Conservation (phyloP, 176 grass and related monocot species). For the Avena sativa region DNA sequence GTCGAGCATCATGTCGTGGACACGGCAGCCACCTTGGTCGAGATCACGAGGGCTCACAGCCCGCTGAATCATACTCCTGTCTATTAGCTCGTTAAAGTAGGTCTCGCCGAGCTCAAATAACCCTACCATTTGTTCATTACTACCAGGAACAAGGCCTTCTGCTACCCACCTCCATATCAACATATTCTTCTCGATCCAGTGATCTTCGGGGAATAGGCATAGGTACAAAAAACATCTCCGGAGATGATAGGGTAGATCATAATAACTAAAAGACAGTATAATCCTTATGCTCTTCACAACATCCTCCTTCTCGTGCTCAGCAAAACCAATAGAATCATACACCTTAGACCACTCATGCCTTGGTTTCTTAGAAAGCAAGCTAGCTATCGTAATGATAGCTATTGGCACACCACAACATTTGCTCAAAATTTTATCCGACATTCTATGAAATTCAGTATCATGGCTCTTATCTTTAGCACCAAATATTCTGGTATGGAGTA, state of each 20-base stretch:
- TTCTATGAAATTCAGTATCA: background rate
- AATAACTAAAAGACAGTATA: fast-evolving
- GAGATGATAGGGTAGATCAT: fast-evolving
- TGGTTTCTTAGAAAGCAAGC: background rate
- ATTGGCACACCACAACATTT: background rate
- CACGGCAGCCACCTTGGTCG: background rate
- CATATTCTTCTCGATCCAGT: background rate
- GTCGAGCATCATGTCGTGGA: background rate
- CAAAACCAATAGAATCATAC: background rate
- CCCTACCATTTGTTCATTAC: no score
- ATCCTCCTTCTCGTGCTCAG: background rate
- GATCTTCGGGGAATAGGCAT: background rate
- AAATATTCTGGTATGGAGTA: background rate
- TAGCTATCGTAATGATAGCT: background rate
- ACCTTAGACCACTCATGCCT: background rate
- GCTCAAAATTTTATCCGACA: background rate
- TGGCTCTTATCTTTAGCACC: fast-evolving
- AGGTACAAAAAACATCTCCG: background rate
- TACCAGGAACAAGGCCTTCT: background rate
- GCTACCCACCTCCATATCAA: background rate
- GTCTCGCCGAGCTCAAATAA: background rate
- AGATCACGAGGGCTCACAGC: background rate
- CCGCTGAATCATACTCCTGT: background rate
- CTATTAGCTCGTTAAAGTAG: background rate
- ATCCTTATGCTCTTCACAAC: no score